Conservation (phyloP, 352 stramenopile genomes). For the Globisporangium cylindrosporum region DNA sequence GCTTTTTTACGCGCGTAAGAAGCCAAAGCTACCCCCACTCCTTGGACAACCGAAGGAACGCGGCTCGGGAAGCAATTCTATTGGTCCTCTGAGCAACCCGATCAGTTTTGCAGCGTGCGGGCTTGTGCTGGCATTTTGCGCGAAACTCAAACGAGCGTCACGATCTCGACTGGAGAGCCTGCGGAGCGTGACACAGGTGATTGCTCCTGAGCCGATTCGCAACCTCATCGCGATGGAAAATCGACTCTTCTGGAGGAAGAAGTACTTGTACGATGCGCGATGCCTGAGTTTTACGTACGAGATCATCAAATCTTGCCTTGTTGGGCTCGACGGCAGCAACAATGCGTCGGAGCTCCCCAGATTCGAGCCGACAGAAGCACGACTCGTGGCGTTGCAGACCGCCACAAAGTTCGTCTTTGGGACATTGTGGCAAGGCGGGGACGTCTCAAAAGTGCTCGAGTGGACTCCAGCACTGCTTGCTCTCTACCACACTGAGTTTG, state of each 20-base stretch:
- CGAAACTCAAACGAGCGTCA: conserved; percentile 31
- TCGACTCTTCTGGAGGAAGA: conserved; percentile 83
- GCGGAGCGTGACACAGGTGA: conserved; percentile 42
- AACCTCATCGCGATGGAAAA: conserved; percentile 81
- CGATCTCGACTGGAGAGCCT: conserved; percentile 38
- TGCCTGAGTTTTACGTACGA: conserved; percentile 83
- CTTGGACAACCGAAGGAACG: not conserved
- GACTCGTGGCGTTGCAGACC: conserved; percentile 72
- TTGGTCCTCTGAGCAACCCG: not conserved
- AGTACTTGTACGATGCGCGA: conserved; percentile 73
- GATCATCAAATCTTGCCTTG: conserved; percentile 59
- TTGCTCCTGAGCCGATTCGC: conserved; percentile 71
- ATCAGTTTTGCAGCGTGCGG: conserved; percentile 4
- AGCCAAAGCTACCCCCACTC: conserved; percentile 34
- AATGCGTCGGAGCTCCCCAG: conserved; percentile 35
- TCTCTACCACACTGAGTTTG: conserved; percentile 71
- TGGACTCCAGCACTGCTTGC: conserved; percentile 68
- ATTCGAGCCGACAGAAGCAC: conserved; percentile 64
- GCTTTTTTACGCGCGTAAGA: conserved; percentile 75
- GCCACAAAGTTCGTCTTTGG: conserved; percentile 86
- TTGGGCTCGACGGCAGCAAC: conserved; percentile 26
- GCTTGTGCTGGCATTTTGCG: conserved; percentile 32
- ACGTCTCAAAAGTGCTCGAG: conserved; percentile 67
- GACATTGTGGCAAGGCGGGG: conserved; percentile 79
- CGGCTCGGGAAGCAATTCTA: not conserved